These are phyloP conservation scores for Pilasporangium apinafurcum DNA, from an alignment of 352 stramenopile species.

Conservation along the genomic window DNA sequence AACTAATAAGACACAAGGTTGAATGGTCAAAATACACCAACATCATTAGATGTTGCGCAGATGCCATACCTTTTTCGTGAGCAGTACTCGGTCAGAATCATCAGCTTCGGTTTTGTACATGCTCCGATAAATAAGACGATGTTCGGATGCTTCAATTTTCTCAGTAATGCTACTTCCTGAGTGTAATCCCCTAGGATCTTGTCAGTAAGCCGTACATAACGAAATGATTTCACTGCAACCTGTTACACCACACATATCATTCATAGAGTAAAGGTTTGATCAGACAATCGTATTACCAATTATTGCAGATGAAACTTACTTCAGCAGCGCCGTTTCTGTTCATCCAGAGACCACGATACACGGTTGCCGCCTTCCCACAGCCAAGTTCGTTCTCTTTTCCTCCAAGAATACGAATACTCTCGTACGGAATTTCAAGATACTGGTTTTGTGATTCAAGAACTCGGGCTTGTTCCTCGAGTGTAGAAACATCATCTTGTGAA, in stretches of 20 bases:
- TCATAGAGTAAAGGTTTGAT: background rate
- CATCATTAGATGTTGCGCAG: background rate
- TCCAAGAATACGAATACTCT: constrained; percentile 81
- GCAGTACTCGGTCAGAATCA: constrained; percentile 89
- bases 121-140: constrained; percentile 89
- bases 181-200: constrained; percentile 85
- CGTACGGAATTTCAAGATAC: constrained; percentile 84
- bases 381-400: constrained; percentile 86
- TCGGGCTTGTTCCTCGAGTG: constrained; percentile 70
- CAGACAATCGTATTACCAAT: background rate
- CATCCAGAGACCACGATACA: constrained; percentile 86
- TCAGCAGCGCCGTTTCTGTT: constrained; percentile 77
- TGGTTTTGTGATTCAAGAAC: constrained; percentile 83
- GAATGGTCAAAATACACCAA: background rate
- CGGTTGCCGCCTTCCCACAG: constrained; percentile 79
- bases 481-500: constrained; percentile 54
- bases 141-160: constrained; percentile 86
- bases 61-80: constrained; percentile 71
- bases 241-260: constrained; percentile 5
- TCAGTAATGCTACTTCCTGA: constrained; percentile 78
- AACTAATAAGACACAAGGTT: constrained; percentile 21
- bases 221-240: constrained; percentile 84
- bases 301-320: constrained; percentile 11
- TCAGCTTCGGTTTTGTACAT: constrained; percentile 84
- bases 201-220: constrained; percentile 83